Base-by-base conservation (phyloP, 768 basidiomycete genomes). In the Hemileccinum rubropunctum region DNA sequence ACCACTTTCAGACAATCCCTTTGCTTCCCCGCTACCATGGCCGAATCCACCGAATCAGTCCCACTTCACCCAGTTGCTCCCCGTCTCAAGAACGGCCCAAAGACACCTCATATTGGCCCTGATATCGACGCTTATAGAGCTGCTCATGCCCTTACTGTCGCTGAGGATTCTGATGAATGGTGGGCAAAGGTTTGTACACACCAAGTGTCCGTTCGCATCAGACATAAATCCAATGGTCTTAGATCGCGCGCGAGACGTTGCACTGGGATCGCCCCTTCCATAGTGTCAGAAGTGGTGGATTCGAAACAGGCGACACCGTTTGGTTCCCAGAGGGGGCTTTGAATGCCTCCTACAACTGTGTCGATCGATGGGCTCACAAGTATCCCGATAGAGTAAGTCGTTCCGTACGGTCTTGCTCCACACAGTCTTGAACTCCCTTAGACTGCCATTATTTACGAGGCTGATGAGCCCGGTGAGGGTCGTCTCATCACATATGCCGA, bases 371-470 rank as follows among this genome's bases (percentile, higher is more conserved):
- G 86, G 95, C 91, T 14, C 94, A 87, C 74, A 81, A 84, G 64
- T 73, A 94, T 62, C 97, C 95, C 0, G 73, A 97, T 67, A 86
- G 83, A 73, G 88, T 83, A 50, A 41, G 62, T 44, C 5, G 9
- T n/a, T 8, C 44, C 21, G n/a, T 45, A n/a, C 37, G 28, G 10
- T 37, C 20, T 41, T 20, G 10, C 12, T 4, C 37, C 3, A 30
- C 26, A 43, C 41, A n/a, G 33, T 44, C 14, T 3, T 17, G 33
- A 5, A 42, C 47, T 23, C 17, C 17, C 18, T 11, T 57, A 93
- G 89, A 84, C 86, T 23, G 95, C 95, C 26, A 97, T 98, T 71
- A 94, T 98, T 69, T 99, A 95, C 74, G 95, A 99, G 69, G 95
- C 94, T 1, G 95, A 99, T 62, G 95, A 99, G 67, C 88, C 94